These are phyloP conservation scores for apple (Malus domestica) DNA, from an alignment of 306 rosid genomes.

Conservation along the genomic window DNA sequence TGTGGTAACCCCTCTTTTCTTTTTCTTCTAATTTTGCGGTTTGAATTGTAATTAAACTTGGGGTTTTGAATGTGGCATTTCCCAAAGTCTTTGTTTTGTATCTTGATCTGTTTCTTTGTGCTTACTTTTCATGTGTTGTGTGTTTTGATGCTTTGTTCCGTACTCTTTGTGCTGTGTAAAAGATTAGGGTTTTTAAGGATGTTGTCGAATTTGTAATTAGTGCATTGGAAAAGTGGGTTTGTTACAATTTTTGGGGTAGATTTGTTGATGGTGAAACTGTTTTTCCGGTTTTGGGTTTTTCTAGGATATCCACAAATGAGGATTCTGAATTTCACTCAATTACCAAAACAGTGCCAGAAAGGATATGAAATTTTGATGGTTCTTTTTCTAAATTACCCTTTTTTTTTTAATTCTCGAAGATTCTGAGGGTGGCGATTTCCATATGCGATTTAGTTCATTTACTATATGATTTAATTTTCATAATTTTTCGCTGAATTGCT, in stretches of 20 bases:
- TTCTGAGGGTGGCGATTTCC: background rate
- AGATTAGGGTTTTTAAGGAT: background rate
- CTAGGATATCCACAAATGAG: background rate
- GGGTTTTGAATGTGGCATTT: background rate
- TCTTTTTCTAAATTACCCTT: background rate
- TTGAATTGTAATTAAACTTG: background rate
- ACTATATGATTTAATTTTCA: background rate
- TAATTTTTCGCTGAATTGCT: background rate
- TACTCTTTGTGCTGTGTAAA: background rate
- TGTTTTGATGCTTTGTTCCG: background rate
- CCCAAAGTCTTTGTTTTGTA: background rate
- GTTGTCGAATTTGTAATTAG: background rate
- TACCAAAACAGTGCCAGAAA: background rate
- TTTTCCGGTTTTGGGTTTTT: background rate
- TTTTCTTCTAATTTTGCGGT: background rate
- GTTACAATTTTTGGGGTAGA: background rate
- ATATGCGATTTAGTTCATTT: background rate
- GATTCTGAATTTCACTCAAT: background rate
- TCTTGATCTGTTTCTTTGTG: background rate
- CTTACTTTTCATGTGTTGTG: background rate
- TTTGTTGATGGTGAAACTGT: background rate
- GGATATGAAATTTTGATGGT: background rate
- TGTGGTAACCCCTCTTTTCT: constrained; percentile 37
- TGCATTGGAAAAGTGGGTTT: background rate
- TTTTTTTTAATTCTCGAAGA: background rate